Conservation (phyloP, 2,329 filamentous ascomycete species). For the Eutypella sp. region DNA sequence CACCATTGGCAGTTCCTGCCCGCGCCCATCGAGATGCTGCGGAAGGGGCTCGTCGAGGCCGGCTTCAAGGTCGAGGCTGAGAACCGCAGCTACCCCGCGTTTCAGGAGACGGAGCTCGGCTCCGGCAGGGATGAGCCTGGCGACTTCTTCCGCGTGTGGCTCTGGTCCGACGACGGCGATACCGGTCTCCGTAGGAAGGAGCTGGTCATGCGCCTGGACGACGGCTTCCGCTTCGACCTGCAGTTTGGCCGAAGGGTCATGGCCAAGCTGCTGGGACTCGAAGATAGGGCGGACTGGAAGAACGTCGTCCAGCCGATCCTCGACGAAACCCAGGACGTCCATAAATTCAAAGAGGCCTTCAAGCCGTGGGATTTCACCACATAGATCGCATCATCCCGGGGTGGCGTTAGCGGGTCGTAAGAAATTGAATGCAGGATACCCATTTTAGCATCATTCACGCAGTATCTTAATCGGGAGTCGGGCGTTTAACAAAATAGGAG, state of each 20-base stretch:
- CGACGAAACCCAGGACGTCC: slow-evolving; percentile 75
- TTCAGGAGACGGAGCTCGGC: slow-evolving; percentile 43
- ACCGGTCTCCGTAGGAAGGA: slow-evolving; percentile 58
- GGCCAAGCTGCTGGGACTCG: slow-evolving; percentile 78
- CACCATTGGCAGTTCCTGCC: slow-evolving; percentile 92
- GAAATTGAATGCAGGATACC: slow-evolving; percentile 22
- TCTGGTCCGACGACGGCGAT: slow-evolving; percentile 61
- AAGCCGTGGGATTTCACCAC: slow-evolving; percentile 80
- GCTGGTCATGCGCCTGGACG: slow-evolving; percentile 68
- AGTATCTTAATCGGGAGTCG: slow-evolving; percentile 1
- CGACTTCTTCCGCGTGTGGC: slow-evolving; percentile 79
- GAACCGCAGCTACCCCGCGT: slow-evolving; percentile 55
- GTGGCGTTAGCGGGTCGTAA: slow-evolving; percentile 11
- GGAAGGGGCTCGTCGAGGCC: slow-evolving; percentile 73
- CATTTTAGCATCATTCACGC: slow-evolving; percentile 14
- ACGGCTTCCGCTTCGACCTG: slow-evolving; percentile 74
- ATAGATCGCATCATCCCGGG: slow-evolving; percentile 10
- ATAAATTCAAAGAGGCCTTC: slow-evolving; percentile 75
- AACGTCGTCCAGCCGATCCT: slow-evolving; percentile 72
- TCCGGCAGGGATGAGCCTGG: slow-evolving; percentile 46
- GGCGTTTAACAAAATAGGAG: no score
- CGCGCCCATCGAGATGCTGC: slow-evolving; percentile 62
- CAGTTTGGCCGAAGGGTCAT: slow-evolving; percentile 86
- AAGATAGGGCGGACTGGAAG: slow-evolving; percentile 77
- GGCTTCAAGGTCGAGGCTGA: slow-evolving; percentile 87